Base-by-base conservation (phyloP, 2,329 filamentous ascomycete genomes). In the Exophiala calicioides region DNA sequence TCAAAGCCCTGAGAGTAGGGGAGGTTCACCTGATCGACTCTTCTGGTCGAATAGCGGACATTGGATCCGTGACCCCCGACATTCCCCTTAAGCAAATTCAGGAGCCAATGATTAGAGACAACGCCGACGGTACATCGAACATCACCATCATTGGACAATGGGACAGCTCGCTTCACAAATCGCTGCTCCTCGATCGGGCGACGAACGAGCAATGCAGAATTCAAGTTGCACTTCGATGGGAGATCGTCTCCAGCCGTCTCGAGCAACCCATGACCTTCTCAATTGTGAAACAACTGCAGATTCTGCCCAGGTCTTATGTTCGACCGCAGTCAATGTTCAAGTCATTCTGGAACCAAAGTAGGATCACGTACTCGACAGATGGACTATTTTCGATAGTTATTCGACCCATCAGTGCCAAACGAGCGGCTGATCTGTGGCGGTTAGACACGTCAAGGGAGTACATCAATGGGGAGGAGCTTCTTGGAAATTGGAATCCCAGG, bases 371-470 rank as follows among this genome's bases (percentile, higher is more conserved):
- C 62, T 93, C 90, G 5, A 88, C 86, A 0, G 88, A 88, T 15
- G 84, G 82, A 33, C 88, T 95, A 48, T 98, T 95, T 68, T 90
- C 88, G 1, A 73, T 97, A 38, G 84, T 84, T 4, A 84, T 97
- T 67, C 85, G 89, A 21, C 93, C 93, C 0, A 84, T 88, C 5
- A 90, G 90, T 2, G 90, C 95, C 39, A 96, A 96, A 68, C 81
- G 88, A 35, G 88, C 90, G 0, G 89, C 89, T 3, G 93, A 98
- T 64, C 75, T 98, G 9, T 98, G 93, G 93, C 82, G 93, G 44
- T 89, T 97, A 82, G 94, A 90, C 66, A 97, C 90, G 12, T 85
- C 88, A 50, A 86, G 95, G 60, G 89, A 95, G 65, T 97, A 96
- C 63, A 88, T 98, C 60, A 96, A 95, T 66, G 93, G 93, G 44